phyloP scores from a whole-genome alignment of 345 rosid species.

The Pistacia integerrima region DNA sequence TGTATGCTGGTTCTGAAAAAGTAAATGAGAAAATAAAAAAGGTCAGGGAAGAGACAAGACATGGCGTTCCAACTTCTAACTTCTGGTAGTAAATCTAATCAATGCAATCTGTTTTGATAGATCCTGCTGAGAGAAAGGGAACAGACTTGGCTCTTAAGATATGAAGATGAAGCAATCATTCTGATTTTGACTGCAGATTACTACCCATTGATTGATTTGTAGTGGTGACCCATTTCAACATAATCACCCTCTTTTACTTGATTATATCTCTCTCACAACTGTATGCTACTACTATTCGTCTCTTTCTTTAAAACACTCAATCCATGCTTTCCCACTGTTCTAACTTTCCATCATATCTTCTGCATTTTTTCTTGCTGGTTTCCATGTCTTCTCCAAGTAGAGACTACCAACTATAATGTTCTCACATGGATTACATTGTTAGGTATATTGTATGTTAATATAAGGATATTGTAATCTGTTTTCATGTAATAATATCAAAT shows the following conservation, averaged over 20 bases:
- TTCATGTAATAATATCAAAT: too few species aligned
- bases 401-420: neutral
- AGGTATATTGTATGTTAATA: too few species aligned
- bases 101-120: constrained; percentile 18
- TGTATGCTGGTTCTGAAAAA: neutral
- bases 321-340: neutral
- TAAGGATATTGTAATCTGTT: too few species aligned
- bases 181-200: constrained; percentile 38
- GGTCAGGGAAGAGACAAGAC: neutral
- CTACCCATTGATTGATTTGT: constrained; percentile 9
- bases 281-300: neutral
- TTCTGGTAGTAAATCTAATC: constrained; percentile 3
- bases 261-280: constrained; percentile 24
- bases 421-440: too few species aligned
- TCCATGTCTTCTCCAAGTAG: neutral
- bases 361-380: constrained; percentile 17
- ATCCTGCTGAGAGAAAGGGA: constrained; percentile 22
- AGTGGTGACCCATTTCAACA: constrained; percentile 13
- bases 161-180: constrained; percentile 34
- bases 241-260: constrained; percentile 16
- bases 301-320: neutral
- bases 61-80: neutral
- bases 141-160: constrained; percentile 29
- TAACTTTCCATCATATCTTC: neutral
- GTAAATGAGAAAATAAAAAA: neutral